These are phyloP conservation scores for sweet orange (Citrus sinensis) DNA, from an alignment of 345 rosid species.

Conservation along the genomic window DVS_A1.0 CM039161.1:16351001-16351500, in stretches of 20 bases:
- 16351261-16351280: constrained; percentile 53
- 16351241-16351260: constrained; percentile 37
- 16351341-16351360: background rate
- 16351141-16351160: constrained; percentile 23
- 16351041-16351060: background rate
- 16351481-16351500: constrained; percentile 42
- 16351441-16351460: constrained; percentile 41
- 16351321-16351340: background rate
- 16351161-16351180: constrained; percentile 30
- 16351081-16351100: background rate
- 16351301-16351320: constrained; percentile 30
- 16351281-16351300: constrained; percentile 54
- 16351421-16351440: constrained; percentile 36
- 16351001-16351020: constrained; percentile 36
- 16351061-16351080: background rate
- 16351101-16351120: constrained; percentile 18
- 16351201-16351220: constrained; percentile 32
- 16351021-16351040: background rate
- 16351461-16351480: constrained; percentile 37
- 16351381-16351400: background rate
- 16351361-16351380: background rate
- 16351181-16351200: constrained; percentile 37
- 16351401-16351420: constrained; percentile 44
- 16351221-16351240: constrained; percentile 26
- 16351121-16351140: constrained; percentile 40